Conservation (phyloP, 805 yeast genomes). For the Myxozyma kluyveri region DNA sequence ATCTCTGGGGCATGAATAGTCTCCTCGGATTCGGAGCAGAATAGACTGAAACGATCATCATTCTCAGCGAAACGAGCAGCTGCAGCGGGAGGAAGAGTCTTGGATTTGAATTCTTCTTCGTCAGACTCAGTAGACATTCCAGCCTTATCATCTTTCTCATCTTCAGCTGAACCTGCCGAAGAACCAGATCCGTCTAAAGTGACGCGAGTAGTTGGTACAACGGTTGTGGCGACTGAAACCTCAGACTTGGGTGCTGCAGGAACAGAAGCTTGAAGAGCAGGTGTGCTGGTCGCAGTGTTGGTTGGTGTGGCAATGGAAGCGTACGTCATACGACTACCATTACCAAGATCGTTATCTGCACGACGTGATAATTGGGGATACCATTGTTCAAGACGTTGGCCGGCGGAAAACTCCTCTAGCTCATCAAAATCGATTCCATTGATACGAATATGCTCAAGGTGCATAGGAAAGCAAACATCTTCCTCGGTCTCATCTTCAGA, state of each 20-base stretch:
- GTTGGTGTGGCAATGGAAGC: neutral
- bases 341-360: conserved; percentile 28
- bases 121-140: conserved; percentile 6
- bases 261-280: neutral
- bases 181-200: conserved; percentile 1
- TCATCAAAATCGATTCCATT: conserved; percentile 90
- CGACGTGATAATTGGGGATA: conserved; percentile 22
- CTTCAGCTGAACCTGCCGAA: neutral
- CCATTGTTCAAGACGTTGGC: conserved; percentile 36
- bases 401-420: conserved; percentile 65
- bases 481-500: conserved; percentile 80
- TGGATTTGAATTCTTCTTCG: conserved; percentile 13
- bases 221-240: conserved; percentile 3
- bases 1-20: conserved; percentile 88
- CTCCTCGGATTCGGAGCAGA: conserved; percentile 76
- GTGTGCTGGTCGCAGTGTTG: neutral
- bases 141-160: conserved; percentile 14
- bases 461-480: conserved; percentile 96
- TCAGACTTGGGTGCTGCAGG: neutral
- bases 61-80: conserved; percentile 22
- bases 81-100: conserved; percentile 20
- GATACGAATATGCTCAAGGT: conserved; percentile 47
- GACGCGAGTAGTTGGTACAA: neutral
- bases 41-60: conserved; percentile 73
- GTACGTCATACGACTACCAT: conserved; percentile 24